Evolutionary conservation across 2,329 filamentous ascomycete genomes (phyloP), one percentile per base, ranked within the genome.

Genomic region (Gremmenia infestans): DNA sequence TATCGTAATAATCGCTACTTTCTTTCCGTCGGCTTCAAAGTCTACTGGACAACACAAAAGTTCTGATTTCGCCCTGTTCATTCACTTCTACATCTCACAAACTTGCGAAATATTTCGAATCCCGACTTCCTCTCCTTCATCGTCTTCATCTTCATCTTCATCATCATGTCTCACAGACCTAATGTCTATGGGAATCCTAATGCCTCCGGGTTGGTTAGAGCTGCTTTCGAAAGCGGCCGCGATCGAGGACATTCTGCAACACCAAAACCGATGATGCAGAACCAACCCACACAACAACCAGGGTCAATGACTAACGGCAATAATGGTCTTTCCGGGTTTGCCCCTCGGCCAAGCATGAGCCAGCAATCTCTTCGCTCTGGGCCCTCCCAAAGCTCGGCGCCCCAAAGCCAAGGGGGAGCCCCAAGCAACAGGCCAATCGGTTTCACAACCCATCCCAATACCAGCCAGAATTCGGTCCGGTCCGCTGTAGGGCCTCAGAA

Each of bases 211-310:
- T 23, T 57, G 12, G 47, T 54, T 4, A 40, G 51, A 40, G 55
- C 55, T 1, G 55, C 40, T 12, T 43, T 40, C n/a, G 15, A 46
- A 6, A 57, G 32, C 12, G 51, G 47, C 9, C 46, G 55, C 19
- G 45, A 53, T 37, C 25, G 47, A 28, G 51, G 55, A 2, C n/a
- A 32, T 25, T 53, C 55, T 15, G 55, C 55, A 23, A 57, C 55
- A 22, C 55, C 55, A 2, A 9, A 48, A 11, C 45, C 23, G 8
- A 48, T 22, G 15, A 22, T 48, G n/a, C 11, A 9, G n/a, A 22
- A 9, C 12, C 45, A 12, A 35, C n/a, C 19, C 11, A 11, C 8
- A 45, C 42, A 45, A 3, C 22, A 19, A 22, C 22, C 42, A 15
- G 15, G 12, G 19, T 12, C 8, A 12, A 19, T 45, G 19, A 11